These are phyloP conservation scores for Lipomyces sp. DNA, from an alignment of 805 yeast genomes.

Conservation along the genomic window DNA sequence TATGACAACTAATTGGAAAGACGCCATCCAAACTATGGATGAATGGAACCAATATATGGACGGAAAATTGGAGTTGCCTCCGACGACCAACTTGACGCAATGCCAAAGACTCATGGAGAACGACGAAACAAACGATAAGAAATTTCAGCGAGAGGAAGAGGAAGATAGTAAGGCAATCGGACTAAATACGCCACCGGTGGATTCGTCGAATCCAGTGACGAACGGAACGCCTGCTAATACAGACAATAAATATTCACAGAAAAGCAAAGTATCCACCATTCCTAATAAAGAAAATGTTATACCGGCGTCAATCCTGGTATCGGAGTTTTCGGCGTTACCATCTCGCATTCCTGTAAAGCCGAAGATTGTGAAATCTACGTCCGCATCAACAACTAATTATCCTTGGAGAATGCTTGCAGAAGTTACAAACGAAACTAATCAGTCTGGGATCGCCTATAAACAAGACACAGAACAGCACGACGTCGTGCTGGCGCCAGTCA, in stretches of 20 bases:
- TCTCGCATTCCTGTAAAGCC: conserved; percentile 20
- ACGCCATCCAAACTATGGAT: conserved; percentile 42
- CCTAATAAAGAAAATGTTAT: not conserved
- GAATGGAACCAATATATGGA: conserved; percentile 41
- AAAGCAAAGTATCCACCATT: not conserved
- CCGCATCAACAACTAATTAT: conserved; percentile 10
- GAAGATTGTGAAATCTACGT: not conserved
- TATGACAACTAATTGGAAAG: conserved; percentile 41
- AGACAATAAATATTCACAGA: not conserved
- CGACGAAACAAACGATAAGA: conserved; percentile 5
- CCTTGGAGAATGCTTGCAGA: conserved; percentile 23
- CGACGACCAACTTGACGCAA: not conserved
- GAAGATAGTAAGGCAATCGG: not conserved
- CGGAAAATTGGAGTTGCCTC: not conserved
- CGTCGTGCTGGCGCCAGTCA: not conserved
- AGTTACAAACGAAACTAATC: conserved; percentile 13
- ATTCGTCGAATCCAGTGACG: not conserved
- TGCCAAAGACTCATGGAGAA: not conserved
- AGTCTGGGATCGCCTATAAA: not conserved
- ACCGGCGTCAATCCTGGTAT: conserved; percentile 1
- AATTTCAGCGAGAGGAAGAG: not conserved
- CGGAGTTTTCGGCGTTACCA: not conserved
- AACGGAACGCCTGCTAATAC: not conserved
- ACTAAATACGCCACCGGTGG: not conserved
- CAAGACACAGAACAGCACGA: not conserved